Conservation (phyloP, 2,329 filamentous ascomycete genomes). For the Colletotrichum cuscutae region DNA sequence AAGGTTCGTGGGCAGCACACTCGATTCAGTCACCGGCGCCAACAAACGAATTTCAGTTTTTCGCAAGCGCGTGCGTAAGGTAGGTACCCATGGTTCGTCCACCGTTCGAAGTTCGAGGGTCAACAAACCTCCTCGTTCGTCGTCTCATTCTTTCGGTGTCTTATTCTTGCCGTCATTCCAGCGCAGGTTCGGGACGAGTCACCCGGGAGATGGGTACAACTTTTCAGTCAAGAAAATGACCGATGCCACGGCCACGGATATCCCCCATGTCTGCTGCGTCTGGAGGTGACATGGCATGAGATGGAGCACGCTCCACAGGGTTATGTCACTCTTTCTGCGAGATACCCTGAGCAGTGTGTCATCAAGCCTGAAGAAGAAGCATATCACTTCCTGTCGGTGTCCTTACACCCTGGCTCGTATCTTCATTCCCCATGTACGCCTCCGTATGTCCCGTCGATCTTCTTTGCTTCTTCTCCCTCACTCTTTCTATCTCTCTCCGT, state of each 20-base stretch:
- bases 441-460: neutral
- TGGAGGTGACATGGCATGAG: neutral
- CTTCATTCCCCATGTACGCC: neutral
- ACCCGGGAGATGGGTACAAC: neutral
- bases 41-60: neutral
- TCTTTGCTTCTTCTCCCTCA: neutral
- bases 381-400: slow-evolving; percentile 1
- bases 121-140: neutral
- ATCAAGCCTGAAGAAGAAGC: neutral
- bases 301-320: slow-evolving; percentile 16
- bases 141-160: neutral
- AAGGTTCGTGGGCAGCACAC: neutral
- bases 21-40: neutral
- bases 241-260: neutral
- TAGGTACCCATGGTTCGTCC: neutral
- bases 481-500: neutral
- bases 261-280: neutral
- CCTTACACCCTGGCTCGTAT: neutral
- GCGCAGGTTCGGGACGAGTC: neutral
- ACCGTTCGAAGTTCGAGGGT: neutral
- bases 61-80: neutral
- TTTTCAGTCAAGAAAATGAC: neutral
- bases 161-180: neutral
- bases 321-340: slow-evolving; percentile 29
- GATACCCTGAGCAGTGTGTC: slow-evolving; percentile 6